Conservation (phyloP, 2,329 filamentous ascomycete genomes). For the Coniochaeta prunicola region DNA sequence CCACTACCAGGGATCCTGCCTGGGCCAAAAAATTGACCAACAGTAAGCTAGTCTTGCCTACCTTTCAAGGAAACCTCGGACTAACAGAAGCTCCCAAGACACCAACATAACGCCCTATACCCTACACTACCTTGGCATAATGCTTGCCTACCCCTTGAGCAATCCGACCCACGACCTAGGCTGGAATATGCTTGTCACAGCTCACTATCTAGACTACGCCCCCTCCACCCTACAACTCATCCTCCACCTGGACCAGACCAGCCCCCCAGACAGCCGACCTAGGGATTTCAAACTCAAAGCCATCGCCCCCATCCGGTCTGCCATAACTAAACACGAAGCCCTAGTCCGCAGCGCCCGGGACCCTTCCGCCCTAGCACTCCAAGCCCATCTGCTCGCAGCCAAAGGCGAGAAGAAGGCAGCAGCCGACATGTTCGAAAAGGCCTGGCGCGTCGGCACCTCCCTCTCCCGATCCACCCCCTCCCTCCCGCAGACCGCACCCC, state of each 20-base stretch:
- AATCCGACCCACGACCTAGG: conserved; percentile 13
- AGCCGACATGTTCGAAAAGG: conserved; percentile 20
- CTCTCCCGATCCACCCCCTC: background rate
- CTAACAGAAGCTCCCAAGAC: background rate
- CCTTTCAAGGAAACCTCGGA: background rate
- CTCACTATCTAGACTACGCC: conserved; percentile 21
- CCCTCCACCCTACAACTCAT: conserved; percentile 27
- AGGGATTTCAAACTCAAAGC: background rate
- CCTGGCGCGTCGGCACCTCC: conserved; percentile 9
- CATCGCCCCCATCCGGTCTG: conserved; percentile 9
- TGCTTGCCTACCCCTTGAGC: conserved; percentile 12
- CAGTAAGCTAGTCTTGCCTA: background rate
- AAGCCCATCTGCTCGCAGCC: conserved; percentile 19
- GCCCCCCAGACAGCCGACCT: background rate
- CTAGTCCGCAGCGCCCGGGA: conserved; percentile 11
- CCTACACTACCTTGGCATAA: conserved; percentile 24
- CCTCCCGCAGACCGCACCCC: background rate
- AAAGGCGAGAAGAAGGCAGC: conserved; percentile 16
- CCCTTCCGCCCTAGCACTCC: conserved; percentile 29
- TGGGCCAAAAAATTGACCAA: background rate
- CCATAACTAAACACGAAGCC: conserved; percentile 14
- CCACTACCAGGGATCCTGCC: conserved; percentile 3
- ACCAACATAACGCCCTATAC: conserved; percentile 9
- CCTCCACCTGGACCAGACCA: background rate
- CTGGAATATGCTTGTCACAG: conserved; percentile 26